Percentiles rank a stretch among this genome's conserved stretches.
phyloP scores from a whole-genome alignment of 176 grass and related monocot genomes.

The Poa annua region DNA sequence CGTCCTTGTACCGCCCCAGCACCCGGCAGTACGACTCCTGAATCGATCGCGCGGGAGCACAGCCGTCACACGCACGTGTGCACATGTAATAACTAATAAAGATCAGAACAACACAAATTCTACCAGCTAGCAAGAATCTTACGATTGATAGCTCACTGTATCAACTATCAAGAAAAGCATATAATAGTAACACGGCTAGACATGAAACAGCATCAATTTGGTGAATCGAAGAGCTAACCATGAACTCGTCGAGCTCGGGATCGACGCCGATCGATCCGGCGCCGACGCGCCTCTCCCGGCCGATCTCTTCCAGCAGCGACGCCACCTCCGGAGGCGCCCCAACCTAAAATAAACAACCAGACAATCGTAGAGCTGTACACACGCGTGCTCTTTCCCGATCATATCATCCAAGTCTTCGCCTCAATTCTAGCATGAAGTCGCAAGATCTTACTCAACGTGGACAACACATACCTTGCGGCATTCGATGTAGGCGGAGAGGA shows the following conservation, averaged over 20 bases:
- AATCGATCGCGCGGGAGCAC: neutral
- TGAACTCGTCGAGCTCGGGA: conserved; percentile 97
- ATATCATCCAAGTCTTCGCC: neutral
- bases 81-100: conserved; percentile 66
- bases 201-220: neutral
- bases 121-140: neutral
- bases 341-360: conserved; percentile 61
- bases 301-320: conserved; percentile 81
- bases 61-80: neutral
- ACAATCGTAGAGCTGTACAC: neutral
- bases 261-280: conserved; percentile 58
- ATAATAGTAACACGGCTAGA: neutral
- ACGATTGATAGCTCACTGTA: neutral
- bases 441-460: neutral
- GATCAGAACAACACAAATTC: neutral
- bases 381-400: neutral
- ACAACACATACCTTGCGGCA: conserved; percentile 74
- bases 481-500: conserved; percentile 93
- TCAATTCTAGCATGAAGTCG: neutral
- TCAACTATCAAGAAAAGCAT: neutral
- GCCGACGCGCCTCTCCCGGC: conserved; percentile 50
- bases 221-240: conserved; percentile 48
- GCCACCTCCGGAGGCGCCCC: conserved; percentile 84
- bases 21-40: conserved; percentile 87
- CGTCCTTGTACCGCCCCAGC: conserved; percentile 80